Base-by-base conservation (phyloP, 1,139 yeast species). In the Scheffersomyces segobiensis region DNA sequence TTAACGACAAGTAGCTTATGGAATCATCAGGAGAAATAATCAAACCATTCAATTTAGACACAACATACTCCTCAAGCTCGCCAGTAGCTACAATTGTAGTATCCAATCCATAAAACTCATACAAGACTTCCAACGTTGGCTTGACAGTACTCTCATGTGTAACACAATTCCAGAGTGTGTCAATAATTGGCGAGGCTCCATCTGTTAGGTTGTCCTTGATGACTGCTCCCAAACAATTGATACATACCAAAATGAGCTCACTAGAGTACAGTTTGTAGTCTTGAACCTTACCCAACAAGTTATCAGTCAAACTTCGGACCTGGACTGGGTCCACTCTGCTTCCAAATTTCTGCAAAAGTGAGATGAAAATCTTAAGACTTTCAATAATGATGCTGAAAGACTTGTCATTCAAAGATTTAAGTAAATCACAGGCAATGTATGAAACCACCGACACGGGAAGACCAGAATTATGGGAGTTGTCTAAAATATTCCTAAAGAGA, bases 221-320 rank as follows among this genome's bases (percentile, higher is more conserved):
- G 7, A 67, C 52, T 2, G 60, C 62, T 1, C 71, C 66, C 42
- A 68, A 57, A 6, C 69, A 56, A 8, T 57, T 60, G 12, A 86
- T 72, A 7, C 87, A 78, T 53, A 74, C 74, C 60, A 81, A 83
- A 54, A 87, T 74, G 19, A 86, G 78, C 54, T 85, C 88, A 59
- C 82, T 72, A 7, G 87, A 84, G 58, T 78, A 77, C 17, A 75
- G 72, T 52, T 80, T 78, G 54, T 49, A 54, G 52, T 78, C 76
- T 2, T 72, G 63, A 5, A 79, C 74, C 56, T 79, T 82, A n/a
- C 70, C 71, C 2, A 74, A 52, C 21, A 72, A 66, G 5, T 65
- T 55, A 0, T 53, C 56, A 2, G 66, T 69, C 49, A 74, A 69
- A 5, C 56, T 60, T 5, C 64, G 59, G 18, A 71, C 50, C 20